Conservation (phyloP, 345 rosid genomes). For the Balakata baccata region DNA sequence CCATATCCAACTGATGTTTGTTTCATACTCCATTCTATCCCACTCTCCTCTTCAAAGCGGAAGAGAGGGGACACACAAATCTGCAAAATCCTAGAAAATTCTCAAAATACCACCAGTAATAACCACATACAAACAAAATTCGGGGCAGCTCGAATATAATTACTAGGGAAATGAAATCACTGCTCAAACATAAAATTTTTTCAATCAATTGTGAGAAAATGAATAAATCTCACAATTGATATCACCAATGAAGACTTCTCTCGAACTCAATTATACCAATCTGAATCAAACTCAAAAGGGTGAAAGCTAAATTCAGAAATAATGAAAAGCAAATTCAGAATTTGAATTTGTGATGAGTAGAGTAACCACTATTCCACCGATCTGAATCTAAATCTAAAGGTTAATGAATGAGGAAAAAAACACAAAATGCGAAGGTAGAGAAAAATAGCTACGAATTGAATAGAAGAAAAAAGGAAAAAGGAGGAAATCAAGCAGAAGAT, state of each 20-base stretch:
- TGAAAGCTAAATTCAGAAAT: not conserved
- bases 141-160: not conserved
- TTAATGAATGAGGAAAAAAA: not conserved
- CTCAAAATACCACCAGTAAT: not conserved
- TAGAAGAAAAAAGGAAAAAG: too few species aligned
- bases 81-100: not conserved
- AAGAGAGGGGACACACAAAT: conserved; percentile 27
- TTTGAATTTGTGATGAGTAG: not conserved
- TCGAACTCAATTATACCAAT: not conserved
- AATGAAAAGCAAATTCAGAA: not conserved
- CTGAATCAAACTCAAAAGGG: not conserved
- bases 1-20: conserved; percentile 54
- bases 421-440: not conserved
- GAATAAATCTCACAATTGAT: not conserved
- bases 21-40: conserved; percentile 47
- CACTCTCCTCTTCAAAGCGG: conserved; percentile 14
- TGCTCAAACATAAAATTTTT: not conserved
- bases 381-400: not conserved
- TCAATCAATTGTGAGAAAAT: not conserved
- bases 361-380: not conserved
- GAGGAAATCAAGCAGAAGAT: too few species aligned
- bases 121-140: not conserved
- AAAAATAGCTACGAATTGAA: too few species aligned
- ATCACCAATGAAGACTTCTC: not conserved
- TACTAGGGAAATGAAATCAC: not conserved